Percentiles rank a stretch among this genome's conserved stretches.
Evolutionary conservation across 2,329 filamentous ascomycete genomes (phyloP).

Genomic region (Ascochyta lentis): DNA sequence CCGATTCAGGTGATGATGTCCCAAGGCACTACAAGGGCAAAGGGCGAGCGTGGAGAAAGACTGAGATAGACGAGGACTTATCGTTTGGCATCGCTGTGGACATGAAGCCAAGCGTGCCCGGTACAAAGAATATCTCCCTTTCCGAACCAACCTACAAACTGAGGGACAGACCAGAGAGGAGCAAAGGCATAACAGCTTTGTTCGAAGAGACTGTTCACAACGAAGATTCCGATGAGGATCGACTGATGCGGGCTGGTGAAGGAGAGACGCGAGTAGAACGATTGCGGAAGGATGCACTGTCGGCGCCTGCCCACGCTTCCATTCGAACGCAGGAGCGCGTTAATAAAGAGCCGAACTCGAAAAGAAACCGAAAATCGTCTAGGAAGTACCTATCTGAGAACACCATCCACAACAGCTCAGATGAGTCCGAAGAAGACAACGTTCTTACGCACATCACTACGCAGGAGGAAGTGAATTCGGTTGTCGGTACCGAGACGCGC

Average conservation of each 20-base stretch:
- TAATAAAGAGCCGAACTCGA: background rate
- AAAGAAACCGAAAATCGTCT: background rate
- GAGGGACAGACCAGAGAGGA: background rate
- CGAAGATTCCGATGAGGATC: background rate
- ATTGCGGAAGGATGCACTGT: background rate
- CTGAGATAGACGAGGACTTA: background rate
- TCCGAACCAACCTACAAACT: background rate
- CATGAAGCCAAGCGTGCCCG: background rate
- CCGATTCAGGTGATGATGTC: background rate
- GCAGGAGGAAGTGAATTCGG: no score
- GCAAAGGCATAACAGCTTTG: background rate
- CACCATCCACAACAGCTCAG: conserved; percentile 2
- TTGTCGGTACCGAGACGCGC: background rate
- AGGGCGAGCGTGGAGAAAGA: conserved; percentile 1
- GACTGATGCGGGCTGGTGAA: no score
- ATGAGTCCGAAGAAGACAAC: background rate
- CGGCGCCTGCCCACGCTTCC: background rate
- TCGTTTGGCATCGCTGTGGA: background rate
- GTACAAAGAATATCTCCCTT: background rate
- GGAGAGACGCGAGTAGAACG: background rate
- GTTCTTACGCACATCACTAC: background rate
- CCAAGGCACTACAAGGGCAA: conserved; percentile 2
- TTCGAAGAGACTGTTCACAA: no score
- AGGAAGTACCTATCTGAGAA: conserved; percentile 1
- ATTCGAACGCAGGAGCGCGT: background rate